Percentiles rank a stretch among this genome's conserved stretches.
Evolutionary conservation across 164 flowering plant genomes (phyloP).

Genomic region (Magnolia kwangsiensis): DNA sequence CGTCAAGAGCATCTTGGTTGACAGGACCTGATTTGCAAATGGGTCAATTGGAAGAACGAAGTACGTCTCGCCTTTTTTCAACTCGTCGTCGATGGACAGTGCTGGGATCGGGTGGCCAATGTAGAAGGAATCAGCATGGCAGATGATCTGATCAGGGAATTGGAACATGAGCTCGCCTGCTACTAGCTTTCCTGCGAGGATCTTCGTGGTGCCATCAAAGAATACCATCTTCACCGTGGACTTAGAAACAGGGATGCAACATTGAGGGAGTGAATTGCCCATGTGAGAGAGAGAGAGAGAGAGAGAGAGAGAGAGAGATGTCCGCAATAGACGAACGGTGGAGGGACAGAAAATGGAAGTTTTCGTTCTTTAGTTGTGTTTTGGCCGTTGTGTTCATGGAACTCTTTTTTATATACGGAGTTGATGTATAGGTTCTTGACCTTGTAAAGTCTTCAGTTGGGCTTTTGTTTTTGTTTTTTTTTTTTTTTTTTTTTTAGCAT

Average conservation of each 20-base stretch:
- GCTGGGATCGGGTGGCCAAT: constrained; percentile 69
- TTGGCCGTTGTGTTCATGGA: neutral
- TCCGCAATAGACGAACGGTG: neutral
- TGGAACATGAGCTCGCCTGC: constrained; percentile 90
- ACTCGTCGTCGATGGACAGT: constrained; percentile 48
- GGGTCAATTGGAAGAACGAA: constrained; percentile 76
- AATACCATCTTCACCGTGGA: constrained; percentile 48
- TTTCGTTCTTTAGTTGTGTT: neutral
- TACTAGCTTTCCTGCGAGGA: constrained; percentile 34
- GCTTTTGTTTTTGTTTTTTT: too few species aligned
- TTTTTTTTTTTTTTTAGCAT: too few species aligned
- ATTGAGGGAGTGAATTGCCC: constrained; percentile 11
- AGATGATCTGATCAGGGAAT: constrained; percentile 66
- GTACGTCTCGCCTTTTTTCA: constrained; percentile 57
- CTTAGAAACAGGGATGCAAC: constrained; percentile 14
- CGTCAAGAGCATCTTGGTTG: constrained; percentile 43
- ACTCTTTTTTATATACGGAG: too few species aligned
- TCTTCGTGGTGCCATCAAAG: constrained; percentile 51
- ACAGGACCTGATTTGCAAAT: constrained; percentile 38
- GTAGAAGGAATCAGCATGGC: constrained; percentile 82
- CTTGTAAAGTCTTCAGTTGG: too few species aligned
- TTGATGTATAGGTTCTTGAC: too few species aligned
- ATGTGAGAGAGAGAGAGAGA: constrained; percentile 1
- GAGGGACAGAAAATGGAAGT: neutral
- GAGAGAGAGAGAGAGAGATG: neutral